Evolutionary conservation across 306 rosid genomes (phyloP), one percentile per base, ranked within the genome.

Genomic region (Citrullus colocynthis): DNA sequence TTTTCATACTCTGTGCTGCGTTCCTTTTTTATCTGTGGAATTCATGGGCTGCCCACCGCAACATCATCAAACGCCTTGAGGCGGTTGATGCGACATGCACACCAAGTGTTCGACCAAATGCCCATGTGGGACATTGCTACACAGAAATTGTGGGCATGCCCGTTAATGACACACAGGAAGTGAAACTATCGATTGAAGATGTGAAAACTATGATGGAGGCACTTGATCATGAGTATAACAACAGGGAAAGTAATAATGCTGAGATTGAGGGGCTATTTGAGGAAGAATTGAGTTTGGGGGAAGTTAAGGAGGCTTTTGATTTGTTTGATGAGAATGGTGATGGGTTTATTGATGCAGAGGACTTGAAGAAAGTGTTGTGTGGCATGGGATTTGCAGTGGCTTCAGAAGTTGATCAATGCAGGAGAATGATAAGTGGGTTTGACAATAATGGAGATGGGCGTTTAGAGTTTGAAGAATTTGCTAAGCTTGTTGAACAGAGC

Each of bases 301-400:
- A 88, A 69, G 81, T 88, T 57, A 72, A 79, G 63, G 80, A 88
- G 67, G 92, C 87, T 41, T 88, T 88, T 42, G 74, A 77, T 10
- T 74, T 86, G 58, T 88, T 85, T 58, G 90, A 88, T 76, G 82
- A 80, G 76, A 88, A 88, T 17, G 62, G 60, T 1, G 92, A 86
- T 39, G 90, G 92, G 72, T 85, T 88, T 77, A 85, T 88, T 52
- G 90, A 86, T 77, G 84, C 78, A 37, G 83, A 63, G 83, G 92
- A 88, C 74, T 11, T 88, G 56, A 74, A 69, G 80, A 83, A 71
- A 56, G 90, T 78, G 13, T 42, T 88, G 7, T 39, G 21, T 48
- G 74, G 52, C 7, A 28, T 88, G 83, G 88, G 88, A 24, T 77
- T 85, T 58, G 55, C 58, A 80, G 81, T 78, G 67, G 83, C 81